A percentile compares a stretch with the other conserved stretches of the same genome.
These are phyloP conservation scores for Monosporascus sp. DNA, from an alignment of 2,329 filamentous ascomycete genomes.

Conservation along the genomic window DNA sequence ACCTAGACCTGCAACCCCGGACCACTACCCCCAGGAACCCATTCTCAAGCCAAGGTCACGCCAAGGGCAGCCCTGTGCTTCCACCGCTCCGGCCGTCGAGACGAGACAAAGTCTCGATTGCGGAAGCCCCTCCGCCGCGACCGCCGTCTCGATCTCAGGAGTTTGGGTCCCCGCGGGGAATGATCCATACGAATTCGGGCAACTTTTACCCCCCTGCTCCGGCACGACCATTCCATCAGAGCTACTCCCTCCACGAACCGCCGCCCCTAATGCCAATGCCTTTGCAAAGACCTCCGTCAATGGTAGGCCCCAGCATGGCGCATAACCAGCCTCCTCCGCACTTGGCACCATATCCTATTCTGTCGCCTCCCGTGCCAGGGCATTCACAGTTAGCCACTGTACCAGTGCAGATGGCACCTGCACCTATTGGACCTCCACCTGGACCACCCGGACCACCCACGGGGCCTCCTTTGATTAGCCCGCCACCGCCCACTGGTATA, in stretches of 20 bases:
- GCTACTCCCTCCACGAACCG: slow-evolving; percentile 28
- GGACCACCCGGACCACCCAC: slow-evolving; percentile 15
- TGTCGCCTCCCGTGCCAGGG: slow-evolving; percentile 20
- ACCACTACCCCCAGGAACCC: slow-evolving; percentile 23
- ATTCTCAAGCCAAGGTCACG: slow-evolving; percentile 24
- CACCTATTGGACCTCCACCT: slow-evolving; percentile 20
- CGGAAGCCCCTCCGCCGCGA: slow-evolving; percentile 9
- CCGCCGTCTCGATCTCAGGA: slow-evolving; percentile 19
- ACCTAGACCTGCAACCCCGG: slow-evolving; percentile 13
- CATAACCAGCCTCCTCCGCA: slow-evolving; percentile 15
- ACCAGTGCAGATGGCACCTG: slow-evolving; percentile 17
- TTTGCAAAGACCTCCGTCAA: slow-evolving; percentile 15
- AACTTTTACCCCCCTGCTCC: slow-evolving; percentile 30
- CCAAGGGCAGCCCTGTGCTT: slow-evolving; percentile 29
- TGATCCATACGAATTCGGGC: slow-evolving; percentile 30
- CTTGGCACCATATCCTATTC: slow-evolving; percentile 13
- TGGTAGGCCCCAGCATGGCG: slow-evolving; percentile 13
- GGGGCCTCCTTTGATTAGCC: slow-evolving; percentile 11
- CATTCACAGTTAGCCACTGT: slow-evolving; percentile 22
- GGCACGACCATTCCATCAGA: slow-evolving; percentile 30
- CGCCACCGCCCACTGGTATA: slow-evolving; percentile 23
- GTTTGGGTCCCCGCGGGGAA: slow-evolving; percentile 19
- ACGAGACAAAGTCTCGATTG: slow-evolving; percentile 19
- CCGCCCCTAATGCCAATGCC: slow-evolving; percentile 18
- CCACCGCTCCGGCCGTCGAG: slow-evolving; percentile 30